These are phyloP conservation scores for Aspergillus aculeatus DNA, from an alignment of 2,329 filamentous ascomycete species.

Conservation along the genomic window DNA sequence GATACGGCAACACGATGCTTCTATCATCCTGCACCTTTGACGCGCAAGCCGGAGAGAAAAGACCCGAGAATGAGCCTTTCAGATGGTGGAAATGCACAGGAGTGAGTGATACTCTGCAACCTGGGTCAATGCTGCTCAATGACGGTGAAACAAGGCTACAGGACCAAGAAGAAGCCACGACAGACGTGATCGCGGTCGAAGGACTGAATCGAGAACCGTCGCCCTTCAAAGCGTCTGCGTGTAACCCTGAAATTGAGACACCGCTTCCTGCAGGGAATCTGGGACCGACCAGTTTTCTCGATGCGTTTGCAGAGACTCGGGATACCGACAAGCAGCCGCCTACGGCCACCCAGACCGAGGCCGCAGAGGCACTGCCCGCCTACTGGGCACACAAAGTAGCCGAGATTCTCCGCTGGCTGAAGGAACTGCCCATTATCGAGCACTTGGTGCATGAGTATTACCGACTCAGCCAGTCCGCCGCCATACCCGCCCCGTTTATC, in stretches of 20 bases:
- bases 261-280: constrained; percentile 30
- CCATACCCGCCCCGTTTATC: constrained; percentile 35
- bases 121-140: no score
- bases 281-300: constrained; percentile 37
- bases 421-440: constrained; percentile 19
- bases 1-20: constrained; percentile 24
- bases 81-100: neutral
- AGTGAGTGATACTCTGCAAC: neutral
- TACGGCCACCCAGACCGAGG: neutral
- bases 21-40: constrained; percentile 35
- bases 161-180: neutral
- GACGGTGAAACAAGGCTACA: no score
- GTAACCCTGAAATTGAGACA: constrained; percentile 10
- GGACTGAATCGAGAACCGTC: neutral
- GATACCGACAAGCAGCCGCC: constrained; percentile 17
- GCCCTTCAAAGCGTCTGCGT: neutral
- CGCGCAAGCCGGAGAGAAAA: constrained; percentile 9
- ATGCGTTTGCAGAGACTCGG: constrained; percentile 24
- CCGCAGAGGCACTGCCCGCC: constrained; percentile 13
- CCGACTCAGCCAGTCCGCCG: neutral
- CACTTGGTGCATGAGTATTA: constrained; percentile 16
- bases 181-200: neutral
- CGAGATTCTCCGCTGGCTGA: constrained; percentile 18
- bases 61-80: constrained; percentile 3
- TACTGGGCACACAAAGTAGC: constrained; percentile 23